Evolutionary conservation across 257 asterid genomes (phyloP), one percentile per base, ranked within the genome.

Genomic region (Paraleonurus japonicus): DNA sequence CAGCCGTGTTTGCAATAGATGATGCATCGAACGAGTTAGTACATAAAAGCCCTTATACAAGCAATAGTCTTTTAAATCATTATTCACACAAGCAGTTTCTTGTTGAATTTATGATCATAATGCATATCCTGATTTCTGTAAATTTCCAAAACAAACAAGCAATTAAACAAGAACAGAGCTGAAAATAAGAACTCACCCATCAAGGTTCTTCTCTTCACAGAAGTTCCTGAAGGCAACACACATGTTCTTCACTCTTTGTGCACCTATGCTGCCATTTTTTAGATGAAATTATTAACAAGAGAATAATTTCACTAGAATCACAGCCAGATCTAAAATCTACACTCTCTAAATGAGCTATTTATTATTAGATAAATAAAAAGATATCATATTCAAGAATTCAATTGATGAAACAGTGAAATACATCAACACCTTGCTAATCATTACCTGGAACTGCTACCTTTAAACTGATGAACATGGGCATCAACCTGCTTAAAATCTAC

Each of bases 381-480:
- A 70, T 32, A 60, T 35, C 26, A 70, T 67, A 28, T 30, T 61
- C 67, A 62, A 27, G 48, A 12, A 66, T 53, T 51, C 33, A 39
- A 16, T 35, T 8, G 65, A 72, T 50, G 54, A 63, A 76, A 62
- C 58, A 28, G 81, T 59, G 62, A 3, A 60, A 10, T 22, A 41
- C 0, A 23, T 24, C 59, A n/a, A 72, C 6, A 27, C 8, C 12
- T 61, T 28, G 64, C 3, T 4, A 13, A 66, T 32, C 9, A 55
- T 61, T 70, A 87, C 94, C 94, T 87, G 63, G 94, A 87, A 75
- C 94, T 87, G 86, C 94, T 87, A 57, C 94, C 94, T 79, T 87
- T 87, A 82, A 87, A 83, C 82, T 87, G 90, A 33, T 85, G 94
- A 74, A 85, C 89, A 81, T 87, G 85, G 9, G 86, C 85, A 81